Evolutionary conservation across 75 land plant genomes (phyloP).

Genomic region (Ceratopteris richardii): DNA sequence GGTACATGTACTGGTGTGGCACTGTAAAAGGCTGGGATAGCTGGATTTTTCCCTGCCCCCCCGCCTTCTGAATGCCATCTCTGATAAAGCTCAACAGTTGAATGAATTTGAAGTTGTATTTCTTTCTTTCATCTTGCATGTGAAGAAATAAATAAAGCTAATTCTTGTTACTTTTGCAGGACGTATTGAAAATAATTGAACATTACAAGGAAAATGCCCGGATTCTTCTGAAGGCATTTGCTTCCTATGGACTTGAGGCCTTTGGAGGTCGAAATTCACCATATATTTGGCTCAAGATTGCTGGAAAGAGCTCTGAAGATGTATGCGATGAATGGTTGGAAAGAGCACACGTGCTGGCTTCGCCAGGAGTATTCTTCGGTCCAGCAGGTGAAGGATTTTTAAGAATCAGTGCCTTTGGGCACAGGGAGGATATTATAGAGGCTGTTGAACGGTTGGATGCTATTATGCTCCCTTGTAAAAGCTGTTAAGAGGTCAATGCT

Average conservation of each 20-base stretch:
- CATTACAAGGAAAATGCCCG: slow-evolving; percentile 33
- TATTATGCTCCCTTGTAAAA: too few relatives aligned
- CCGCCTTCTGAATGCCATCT: too few relatives aligned
- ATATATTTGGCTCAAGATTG: slow-evolving; percentile 32
- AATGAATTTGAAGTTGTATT: too few relatives aligned
- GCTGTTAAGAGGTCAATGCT: too few relatives aligned
- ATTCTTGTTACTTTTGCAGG: slow-evolving; percentile 10
- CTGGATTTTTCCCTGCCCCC: too few relatives aligned
- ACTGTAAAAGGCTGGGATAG: too few relatives aligned
- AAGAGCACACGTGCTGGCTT: slow-evolving; percentile 21
- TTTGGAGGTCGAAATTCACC: slow-evolving; percentile 33
- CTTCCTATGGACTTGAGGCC: slow-evolving; percentile 22
- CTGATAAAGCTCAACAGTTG: too few relatives aligned
- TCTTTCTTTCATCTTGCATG: too few relatives aligned
- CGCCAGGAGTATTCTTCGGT: slow-evolving; percentile 34
- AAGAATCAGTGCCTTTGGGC: slow-evolving; percentile 33
- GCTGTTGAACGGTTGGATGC: slow-evolving; percentile 19
- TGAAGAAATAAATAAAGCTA: too few relatives aligned
- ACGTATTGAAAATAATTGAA: slow-evolving; percentile 19
- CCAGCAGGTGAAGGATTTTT: slow-evolving; percentile 34
- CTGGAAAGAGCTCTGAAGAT: slow-evolving; percentile 28
- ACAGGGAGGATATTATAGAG: slow-evolving; percentile 24
- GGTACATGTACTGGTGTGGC: too few relatives aligned
- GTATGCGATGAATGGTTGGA: slow-evolving; percentile 29
- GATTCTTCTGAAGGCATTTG: slow-evolving; percentile 27